phyloP scores from a whole-genome alignment of 495 filamentous ascomycete species.

The Aspergillus diversus region DNA sequence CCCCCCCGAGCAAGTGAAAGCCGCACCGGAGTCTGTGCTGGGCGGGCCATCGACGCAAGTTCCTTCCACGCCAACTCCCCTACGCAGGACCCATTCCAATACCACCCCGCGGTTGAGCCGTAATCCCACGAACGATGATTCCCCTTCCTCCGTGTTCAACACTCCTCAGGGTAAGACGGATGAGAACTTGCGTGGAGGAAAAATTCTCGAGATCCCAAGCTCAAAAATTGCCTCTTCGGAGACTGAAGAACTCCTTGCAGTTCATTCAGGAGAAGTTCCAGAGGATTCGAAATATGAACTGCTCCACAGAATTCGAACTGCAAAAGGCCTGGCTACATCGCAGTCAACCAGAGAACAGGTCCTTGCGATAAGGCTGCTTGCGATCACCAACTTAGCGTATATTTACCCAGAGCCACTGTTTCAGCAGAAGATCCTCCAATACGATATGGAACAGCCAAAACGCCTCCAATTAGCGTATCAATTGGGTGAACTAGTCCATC shows the following conservation, averaged over 20 bases:
- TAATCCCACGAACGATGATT: slow-evolving; percentile 57
- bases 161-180: slow-evolving; percentile 37
- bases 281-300: slow-evolving; percentile 78
- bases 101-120: slow-evolving; percentile 57
- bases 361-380: slow-evolving; percentile 78
- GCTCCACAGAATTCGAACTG: slow-evolving; percentile 79
- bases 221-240: slow-evolving; percentile 62
- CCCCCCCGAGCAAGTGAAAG: slow-evolving; percentile 34
- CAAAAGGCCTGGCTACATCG: slow-evolving; percentile 72
- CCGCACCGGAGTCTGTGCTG: slow-evolving; percentile 33
- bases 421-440: slow-evolving; percentile 79
- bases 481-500: slow-evolving; percentile 85
- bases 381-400: slow-evolving; percentile 90
- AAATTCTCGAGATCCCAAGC: slow-evolving; percentile 73
- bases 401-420: slow-evolving; percentile 79
- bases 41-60: slow-evolving; percentile 32
- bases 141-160: slow-evolving; percentile 34
- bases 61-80: slow-evolving; percentile 55
- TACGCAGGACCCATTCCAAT: slow-evolving; percentile 53
- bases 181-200: slow-evolving; percentile 51
- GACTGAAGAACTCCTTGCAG: slow-evolving; percentile 68
- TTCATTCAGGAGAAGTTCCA: slow-evolving; percentile 67
- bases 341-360: slow-evolving; percentile 71
- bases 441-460: slow-evolving; percentile 89
- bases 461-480: slow-evolving; percentile 90